A percentile compares a stretch with the other conserved stretches of the same genome.
These are phyloP conservation scores for Tanacetum coccineum DNA, from an alignment of 129 eudicot species.

Conservation along the genomic window DNA sequence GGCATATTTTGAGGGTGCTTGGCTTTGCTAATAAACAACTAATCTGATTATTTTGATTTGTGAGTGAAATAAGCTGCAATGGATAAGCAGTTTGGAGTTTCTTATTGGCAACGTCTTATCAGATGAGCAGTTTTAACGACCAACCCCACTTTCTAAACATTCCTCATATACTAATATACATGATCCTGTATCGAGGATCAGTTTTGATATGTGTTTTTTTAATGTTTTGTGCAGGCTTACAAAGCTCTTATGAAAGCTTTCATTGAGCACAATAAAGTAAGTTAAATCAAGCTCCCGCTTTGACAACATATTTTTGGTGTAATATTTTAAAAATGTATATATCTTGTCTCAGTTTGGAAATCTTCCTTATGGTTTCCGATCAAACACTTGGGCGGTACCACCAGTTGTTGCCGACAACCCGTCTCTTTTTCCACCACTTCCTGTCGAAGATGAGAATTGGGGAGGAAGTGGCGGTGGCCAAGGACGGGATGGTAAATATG, in stretches of 20 bases:
- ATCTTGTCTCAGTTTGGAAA: conserved; percentile 79
- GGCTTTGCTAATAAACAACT: no score
- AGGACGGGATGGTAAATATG: conserved; percentile 76
- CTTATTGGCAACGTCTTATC: no score
- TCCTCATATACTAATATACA: no score
- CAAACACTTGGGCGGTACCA: conserved; percentile 94
- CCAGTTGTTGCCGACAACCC: conserved; percentile 80
- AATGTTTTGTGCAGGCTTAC: conserved; percentile 55
- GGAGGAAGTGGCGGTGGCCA: conserved; percentile 99
- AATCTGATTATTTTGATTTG: no score
- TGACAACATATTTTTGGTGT: conserved; percentile 15
- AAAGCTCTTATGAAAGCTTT: conserved; percentile 95
- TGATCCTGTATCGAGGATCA: no score
- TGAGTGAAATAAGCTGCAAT: no score
- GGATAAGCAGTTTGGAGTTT: no score
- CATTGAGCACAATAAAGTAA: conserved; percentile 88
- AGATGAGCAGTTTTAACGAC: no score
- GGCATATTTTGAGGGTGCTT: no score
- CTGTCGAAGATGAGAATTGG: conserved; percentile 91
- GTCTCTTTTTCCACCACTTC: conserved; percentile 81
- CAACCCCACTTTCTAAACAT: no score
- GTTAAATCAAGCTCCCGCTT: conserved; percentile 15
- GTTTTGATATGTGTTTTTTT: not conserved
- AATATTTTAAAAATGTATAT: not conserved
- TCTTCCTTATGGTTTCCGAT: conserved; percentile 94